Evolutionary conservation across 2,329 filamentous ascomycete genomes (phyloP).

Genomic region (Penicillium sp.): DNA sequence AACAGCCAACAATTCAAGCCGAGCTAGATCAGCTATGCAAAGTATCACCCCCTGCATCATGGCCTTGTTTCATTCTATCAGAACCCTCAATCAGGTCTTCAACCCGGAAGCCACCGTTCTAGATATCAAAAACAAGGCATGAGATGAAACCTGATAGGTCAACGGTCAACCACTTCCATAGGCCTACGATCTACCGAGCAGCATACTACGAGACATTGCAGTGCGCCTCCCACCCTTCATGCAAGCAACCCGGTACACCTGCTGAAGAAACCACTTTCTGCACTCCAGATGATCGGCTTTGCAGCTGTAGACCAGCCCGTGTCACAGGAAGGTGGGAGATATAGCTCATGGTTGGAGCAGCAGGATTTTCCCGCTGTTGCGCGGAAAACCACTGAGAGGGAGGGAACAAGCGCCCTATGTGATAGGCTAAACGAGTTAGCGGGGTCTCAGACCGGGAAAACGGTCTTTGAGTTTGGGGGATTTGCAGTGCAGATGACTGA

Average conservation of each 20-base stretch:
- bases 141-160: background rate
- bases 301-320: background rate
- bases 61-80: background rate
- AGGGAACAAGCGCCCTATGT: conserved; percentile 17
- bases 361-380: background rate
- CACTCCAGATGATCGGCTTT: background rate
- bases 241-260: background rate
- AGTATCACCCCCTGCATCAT: background rate
- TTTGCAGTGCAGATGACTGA: conserved; percentile 27
- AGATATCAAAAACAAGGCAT: background rate
- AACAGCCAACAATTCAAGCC: background rate
- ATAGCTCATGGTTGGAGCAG: background rate
- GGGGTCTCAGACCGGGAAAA: conserved; percentile 15
- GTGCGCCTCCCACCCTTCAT: background rate
- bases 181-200: background rate
- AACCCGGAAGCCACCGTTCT: background rate
- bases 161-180: background rate
- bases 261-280: conserved; percentile 3
- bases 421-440: conserved; percentile 7
- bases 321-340: background rate
- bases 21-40: background rate
- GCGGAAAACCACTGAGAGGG: conserved; percentile 16
- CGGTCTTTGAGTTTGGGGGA: conserved; percentile 21
- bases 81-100: background rate
- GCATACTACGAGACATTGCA: background rate